Conservation (phyloP, 139 green algal species). For the Chlorokybus atmophyticus region DNA sequence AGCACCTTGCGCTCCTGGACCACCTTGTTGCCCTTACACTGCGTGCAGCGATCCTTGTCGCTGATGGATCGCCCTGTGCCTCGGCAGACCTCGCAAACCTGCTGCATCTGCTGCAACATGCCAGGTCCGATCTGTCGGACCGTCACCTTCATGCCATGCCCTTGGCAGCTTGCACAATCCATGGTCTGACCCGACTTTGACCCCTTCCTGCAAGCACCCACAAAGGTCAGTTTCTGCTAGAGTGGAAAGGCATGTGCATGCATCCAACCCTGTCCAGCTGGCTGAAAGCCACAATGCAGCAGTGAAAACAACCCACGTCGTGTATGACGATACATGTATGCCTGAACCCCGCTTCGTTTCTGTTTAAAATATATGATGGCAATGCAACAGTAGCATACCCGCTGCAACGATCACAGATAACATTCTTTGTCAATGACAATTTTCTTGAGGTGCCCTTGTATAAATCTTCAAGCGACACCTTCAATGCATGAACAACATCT, state of each 20-base stretch:
- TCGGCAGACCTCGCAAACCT: constrained; percentile 62
- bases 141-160: constrained; percentile 71
- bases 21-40: constrained; percentile 36
- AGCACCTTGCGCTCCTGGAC: constrained; percentile 70
- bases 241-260: too few species aligned
- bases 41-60: constrained; percentile 60
- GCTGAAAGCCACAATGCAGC: too few species aligned
- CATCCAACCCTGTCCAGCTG: too few species aligned
- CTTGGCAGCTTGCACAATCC: constrained; percentile 53
- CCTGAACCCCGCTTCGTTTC: too few species aligned
- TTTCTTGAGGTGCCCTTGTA: constrained; percentile 77
- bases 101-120: constrained; percentile 99
- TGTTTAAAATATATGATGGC: too few species aligned
- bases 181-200: constrained; percentile 66
- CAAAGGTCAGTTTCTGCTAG: too few species aligned
- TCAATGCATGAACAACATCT: constrained; percentile 87
- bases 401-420: constrained; percentile 76
- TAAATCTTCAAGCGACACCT: constrained; percentile 79
- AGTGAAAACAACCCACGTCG: too few species aligned
- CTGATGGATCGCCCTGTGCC: constrained; percentile 40
- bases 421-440: constrained; percentile 75
- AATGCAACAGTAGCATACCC: constrained; percentile 31
- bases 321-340: too few species aligned
- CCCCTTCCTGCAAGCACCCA: constrained; percentile 34
- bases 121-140: constrained; percentile 84